Percentiles rank a stretch among this genome's conserved stretches.
Conservation (phyloP, 148 eudicot genomes). For the Pharnaceum exiguum region DNA sequence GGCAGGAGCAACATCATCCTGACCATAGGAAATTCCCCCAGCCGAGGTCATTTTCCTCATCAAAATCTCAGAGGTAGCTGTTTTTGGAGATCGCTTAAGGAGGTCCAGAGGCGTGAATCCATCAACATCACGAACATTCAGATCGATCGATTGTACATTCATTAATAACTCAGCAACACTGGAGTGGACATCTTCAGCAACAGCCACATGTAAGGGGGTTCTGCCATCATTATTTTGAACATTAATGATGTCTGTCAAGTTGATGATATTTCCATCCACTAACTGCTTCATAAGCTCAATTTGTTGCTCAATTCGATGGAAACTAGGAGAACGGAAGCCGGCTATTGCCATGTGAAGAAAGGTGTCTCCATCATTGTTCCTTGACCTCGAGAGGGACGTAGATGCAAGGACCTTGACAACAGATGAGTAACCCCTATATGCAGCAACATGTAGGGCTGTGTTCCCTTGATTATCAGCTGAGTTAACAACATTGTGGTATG, state of each 20-base stretch:
- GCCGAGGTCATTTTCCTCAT: slow-evolving; percentile 48
- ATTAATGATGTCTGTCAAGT: slow-evolving; percentile 52
- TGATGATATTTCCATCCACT: slow-evolving; percentile 24
- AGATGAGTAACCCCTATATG: slow-evolving; percentile 55
- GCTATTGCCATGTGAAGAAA: slow-evolving; percentile 77
- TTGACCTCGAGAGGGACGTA: slow-evolving; percentile 33
- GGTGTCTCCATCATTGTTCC: slow-evolving; percentile 67
- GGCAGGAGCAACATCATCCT: slow-evolving; percentile 25
- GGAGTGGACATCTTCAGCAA: slow-evolving; percentile 43
- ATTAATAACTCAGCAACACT: slow-evolving; percentile 58
- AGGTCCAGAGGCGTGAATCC: slow-evolving; percentile 67
- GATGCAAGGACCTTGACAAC: slow-evolving; percentile 43
- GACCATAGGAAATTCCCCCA: slow-evolving; percentile 44
- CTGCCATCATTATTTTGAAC: slow-evolving; percentile 54
- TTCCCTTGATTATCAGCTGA: slow-evolving; percentile 62
- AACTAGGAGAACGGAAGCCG: slow-evolving; percentile 65
- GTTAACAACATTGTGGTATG: slow-evolving; percentile 45
- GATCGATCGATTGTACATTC: slow-evolving; percentile 34
- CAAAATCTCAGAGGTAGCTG: slow-evolving; percentile 41
- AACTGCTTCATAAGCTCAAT: slow-evolving; percentile 52
- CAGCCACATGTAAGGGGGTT: slow-evolving; percentile 80
- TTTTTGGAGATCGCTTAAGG: slow-evolving; percentile 49
- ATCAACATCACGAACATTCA: slow-evolving; percentile 45
- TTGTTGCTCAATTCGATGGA: slow-evolving; percentile 59
- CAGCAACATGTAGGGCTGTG: slow-evolving; percentile 72